Conservation (phyloP, 805 yeast genomes). For the Saccharomycopsis sp. region DNA sequence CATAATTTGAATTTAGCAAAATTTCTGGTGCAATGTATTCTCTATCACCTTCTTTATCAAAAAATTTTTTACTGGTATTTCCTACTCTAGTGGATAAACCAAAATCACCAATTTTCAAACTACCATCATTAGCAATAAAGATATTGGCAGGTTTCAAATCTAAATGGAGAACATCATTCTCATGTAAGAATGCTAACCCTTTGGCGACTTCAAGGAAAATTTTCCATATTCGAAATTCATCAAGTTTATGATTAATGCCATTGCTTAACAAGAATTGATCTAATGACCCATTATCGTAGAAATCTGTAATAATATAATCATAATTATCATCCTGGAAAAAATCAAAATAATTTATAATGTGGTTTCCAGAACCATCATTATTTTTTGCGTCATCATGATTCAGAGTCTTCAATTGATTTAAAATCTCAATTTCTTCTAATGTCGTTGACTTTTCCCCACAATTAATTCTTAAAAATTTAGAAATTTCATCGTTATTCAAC, state of each 20-base stretch:
- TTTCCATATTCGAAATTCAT: slow-evolving; percentile 98
- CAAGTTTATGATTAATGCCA: slow-evolving; percentile 69
- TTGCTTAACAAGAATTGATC: slow-evolving; percentile 73
- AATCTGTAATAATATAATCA: slow-evolving; percentile 89
- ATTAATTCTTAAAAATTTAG: slow-evolving; percentile 12
- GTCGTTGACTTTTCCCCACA: slow-evolving; percentile 6
- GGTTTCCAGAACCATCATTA: slow-evolving; percentile 61
- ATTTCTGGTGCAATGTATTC: slow-evolving; percentile 98
- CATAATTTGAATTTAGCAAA: slow-evolving; percentile 72
- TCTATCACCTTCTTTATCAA: slow-evolving; percentile 95
- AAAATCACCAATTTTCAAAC: slow-evolving; percentile 90
- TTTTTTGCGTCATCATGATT: slow-evolving; percentile 15
- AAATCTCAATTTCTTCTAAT: slow-evolving; percentile 31
- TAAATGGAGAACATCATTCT: slow-evolving; percentile 65
- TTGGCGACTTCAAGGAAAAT: slow-evolving; percentile 75
- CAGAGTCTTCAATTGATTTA: slow-evolving; percentile 23
- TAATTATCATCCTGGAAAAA: slow-evolving; percentile 78
- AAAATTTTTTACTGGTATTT: slow-evolving; percentile 24
- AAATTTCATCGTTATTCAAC: slow-evolving; percentile 14
- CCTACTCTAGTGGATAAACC: slow-evolving; percentile 66
- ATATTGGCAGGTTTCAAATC: slow-evolving; percentile 95
- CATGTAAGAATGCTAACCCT: slow-evolving; percentile 79
- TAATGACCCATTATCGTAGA: slow-evolving; percentile 88
- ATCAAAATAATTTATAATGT: slow-evolving; percentile 70
- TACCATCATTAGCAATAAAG: slow-evolving; percentile 90